A percentile compares a stretch with the other conserved stretches of the same genome.
Evolutionary conservation across 306 rosid species (phyloP).

Genomic region (Prosopis cineraria): DNA sequence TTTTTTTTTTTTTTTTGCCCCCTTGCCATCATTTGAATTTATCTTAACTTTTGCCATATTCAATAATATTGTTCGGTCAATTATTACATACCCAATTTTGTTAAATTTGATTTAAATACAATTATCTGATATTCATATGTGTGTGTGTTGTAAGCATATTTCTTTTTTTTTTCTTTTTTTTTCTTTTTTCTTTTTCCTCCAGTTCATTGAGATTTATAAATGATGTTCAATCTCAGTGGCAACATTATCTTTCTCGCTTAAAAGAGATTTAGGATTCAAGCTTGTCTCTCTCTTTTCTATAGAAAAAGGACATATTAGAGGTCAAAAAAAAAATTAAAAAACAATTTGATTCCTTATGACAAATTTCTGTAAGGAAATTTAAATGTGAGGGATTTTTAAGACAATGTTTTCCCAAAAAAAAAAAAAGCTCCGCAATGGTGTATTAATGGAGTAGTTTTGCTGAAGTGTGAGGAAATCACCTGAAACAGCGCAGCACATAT

Average conservation of each 20-base stretch:
- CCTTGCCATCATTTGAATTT: neutral
- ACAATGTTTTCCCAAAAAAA: neutral
- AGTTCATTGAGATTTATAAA: no score
- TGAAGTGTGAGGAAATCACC: neutral
- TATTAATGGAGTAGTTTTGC: neutral
- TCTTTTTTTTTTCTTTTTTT: no score
- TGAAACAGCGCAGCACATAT: neutral
- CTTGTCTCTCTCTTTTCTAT: no score
- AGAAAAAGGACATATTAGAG: no score
- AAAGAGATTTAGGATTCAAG: no score
- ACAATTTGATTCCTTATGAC: neutral
- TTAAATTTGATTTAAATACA: neutral
- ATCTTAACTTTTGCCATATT: neutral
- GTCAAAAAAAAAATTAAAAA: no score
- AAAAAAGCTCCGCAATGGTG: no score
- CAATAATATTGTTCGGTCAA: neutral
- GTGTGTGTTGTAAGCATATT: no score
- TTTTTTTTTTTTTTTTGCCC: no score
- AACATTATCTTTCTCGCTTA: no score
- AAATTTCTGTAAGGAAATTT: neutral
- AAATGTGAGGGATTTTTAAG: neutral
- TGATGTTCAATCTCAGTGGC: no score
- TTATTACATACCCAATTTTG: neutral
- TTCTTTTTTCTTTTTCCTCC: no score
- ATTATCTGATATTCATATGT: neutral